Evolutionary conservation across 2,329 filamentous ascomycete species (phyloP).

Genomic region (Cercospora sojina): DNA sequence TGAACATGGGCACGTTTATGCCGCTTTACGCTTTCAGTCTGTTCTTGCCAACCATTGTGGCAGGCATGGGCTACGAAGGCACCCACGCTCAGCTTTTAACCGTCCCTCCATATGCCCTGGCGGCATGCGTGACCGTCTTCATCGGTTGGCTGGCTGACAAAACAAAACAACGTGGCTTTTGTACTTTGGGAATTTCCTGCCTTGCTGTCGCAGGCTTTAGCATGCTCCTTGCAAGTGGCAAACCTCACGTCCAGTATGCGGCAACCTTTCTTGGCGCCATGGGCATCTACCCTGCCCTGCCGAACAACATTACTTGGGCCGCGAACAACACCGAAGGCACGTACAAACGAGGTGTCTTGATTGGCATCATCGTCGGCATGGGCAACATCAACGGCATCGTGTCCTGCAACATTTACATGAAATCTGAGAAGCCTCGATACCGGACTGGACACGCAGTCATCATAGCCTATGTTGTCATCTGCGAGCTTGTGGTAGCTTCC

Average conservation of each 20-base stretch:
- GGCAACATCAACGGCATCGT: conserved; percentile 86
- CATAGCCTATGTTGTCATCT: conserved; percentile 68
- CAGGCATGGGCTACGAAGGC: conserved; percentile 46
- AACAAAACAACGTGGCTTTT: conserved; percentile 69
- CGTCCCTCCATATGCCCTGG: conserved; percentile 72
- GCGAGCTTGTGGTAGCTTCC: conserved; percentile 63
- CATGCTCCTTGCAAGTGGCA: conserved; percentile 69
- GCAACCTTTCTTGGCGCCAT: conserved; percentile 21
- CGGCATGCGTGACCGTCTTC: conserved; percentile 65
- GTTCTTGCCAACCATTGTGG: conserved; percentile 71
- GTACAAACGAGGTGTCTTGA: conserved; percentile 82
- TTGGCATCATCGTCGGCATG: conserved; percentile 84
- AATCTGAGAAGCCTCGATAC: conserved; percentile 24
- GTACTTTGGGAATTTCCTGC: conserved; percentile 70
- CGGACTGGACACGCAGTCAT: conserved; percentile 69
- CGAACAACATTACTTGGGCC: conserved; percentile 84
- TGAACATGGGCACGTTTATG: conserved; percentile 63
- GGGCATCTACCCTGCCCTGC: conserved; percentile 46
- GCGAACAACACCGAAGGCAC: conserved; percentile 86
- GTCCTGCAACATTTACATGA: conserved; percentile 71
- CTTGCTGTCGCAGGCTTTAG: conserved; percentile 75
- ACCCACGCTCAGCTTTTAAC: conserved; percentile 48
- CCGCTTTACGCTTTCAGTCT: conserved; percentile 35
- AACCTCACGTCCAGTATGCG: conserved; percentile 60
- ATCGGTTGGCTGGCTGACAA: conserved; percentile 76